Base-by-base conservation (phyloP, 78 protist genomes). In the Dictyostelium intermedium region DNA sequence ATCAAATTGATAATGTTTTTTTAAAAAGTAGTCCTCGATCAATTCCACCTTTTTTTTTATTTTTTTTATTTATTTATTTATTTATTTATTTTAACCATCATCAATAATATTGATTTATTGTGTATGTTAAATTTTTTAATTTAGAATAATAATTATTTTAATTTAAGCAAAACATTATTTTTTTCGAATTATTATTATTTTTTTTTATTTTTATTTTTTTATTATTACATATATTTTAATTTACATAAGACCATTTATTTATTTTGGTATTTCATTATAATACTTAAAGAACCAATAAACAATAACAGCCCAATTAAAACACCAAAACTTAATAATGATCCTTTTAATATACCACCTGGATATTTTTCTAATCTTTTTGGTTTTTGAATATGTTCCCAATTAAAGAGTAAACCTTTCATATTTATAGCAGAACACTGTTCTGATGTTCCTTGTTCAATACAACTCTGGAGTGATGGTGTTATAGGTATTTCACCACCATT, bases 331-430 rank as follows among this genome's bases (percentile, higher is more conserved):
- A 87, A n/a, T 4, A 87, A 1, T 9, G 85, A 27, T 0, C 93
- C 93, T 30, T 43, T 43, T 14, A 47, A 43, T 0, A 32, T n/a
- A 35, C 93, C 86, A 47, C 93, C 93, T 69, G 93, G 93, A n/a
- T 80, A 76, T 27, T n/a, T n/a, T 7, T 84, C 34, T 6, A 61
- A 6, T n/a, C 10, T 4, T 23, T 25, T 25, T n/a, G 72, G 32
- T 25, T 61, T 25, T 50, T 50, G 23, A 50, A 50, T 5, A 16
- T 50, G 61, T 50, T 50, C 23, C 61, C 61, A 50, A 50, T 50
- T 50, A 50, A 14, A 50, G 10, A 50, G 23, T 50, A 50, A 13
- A 14, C 61, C 61, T 50, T 50, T 50, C 61, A 61, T n/a, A 61
- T 61, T 61, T 3, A 61, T 61, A 1, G 72, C 72, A 7, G 72